Evolutionary conservation across 768 basidiomycete genomes (phyloP).

Genomic region (Naganishia friedmannii): DNA sequence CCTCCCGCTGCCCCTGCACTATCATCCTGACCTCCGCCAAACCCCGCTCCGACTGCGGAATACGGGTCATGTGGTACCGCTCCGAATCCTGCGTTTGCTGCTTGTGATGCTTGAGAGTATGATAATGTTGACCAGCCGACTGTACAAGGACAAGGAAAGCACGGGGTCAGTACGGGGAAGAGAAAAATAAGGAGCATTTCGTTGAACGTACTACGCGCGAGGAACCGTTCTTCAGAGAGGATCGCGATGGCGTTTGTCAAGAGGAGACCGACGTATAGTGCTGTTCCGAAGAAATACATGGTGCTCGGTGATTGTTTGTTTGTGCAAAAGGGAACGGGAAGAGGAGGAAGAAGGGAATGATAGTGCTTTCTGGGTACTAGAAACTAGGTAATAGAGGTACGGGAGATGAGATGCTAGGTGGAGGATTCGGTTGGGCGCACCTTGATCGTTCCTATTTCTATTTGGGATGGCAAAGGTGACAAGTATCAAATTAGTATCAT

Average conservation of each 20-base stretch:
- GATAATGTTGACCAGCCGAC: constrained; percentile 75
- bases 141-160: constrained; percentile 50
- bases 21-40: neutral
- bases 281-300: constrained; percentile 47
- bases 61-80: constrained; percentile 37
- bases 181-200: neutral
- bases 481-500: too few species aligned
- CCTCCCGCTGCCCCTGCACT: constrained; percentile 52
- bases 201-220: constrained; percentile 73
- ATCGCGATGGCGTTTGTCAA: constrained; percentile 93
- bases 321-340: neutral
- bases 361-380: neutral
- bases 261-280: constrained; percentile 81
- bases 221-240: constrained; percentile 91
- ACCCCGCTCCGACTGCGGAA: neutral
- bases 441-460: neutral
- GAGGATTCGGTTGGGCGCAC: constrained; percentile 3
- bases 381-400: too few species aligned
- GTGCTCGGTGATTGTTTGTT: constrained; percentile 48
- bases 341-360: neutral
- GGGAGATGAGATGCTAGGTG: too few species aligned
- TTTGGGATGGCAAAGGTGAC: too few species aligned
- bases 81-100: constrained; percentile 47
- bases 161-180: constrained; percentile 18
- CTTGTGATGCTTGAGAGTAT: constrained; percentile 25